Percentiles rank a stretch among this genome's conserved stretches.
Evolutionary conservation across 192 early-diverging fungal genomes (phyloP).

Genomic region (Spizellomyces sp.): DNA sequence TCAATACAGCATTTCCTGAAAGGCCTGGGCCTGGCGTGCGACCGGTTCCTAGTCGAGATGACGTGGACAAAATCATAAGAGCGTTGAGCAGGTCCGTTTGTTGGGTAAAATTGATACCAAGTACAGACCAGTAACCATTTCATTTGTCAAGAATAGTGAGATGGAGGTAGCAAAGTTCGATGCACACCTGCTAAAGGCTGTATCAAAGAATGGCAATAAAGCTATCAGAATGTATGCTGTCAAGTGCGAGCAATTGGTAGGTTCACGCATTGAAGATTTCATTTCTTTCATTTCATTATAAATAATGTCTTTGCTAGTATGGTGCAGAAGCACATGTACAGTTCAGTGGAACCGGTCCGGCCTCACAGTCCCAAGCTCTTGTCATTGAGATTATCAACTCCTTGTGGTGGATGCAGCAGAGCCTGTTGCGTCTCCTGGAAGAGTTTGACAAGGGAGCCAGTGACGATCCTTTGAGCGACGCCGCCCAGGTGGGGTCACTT

Average conservation of each 20-base stretch:
- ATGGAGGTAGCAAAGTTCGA: constrained; percentile 70
- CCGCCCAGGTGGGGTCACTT: constrained; percentile 43
- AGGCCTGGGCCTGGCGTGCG: constrained; percentile 28
- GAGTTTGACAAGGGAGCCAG: constrained; percentile 54
- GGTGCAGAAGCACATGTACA: not conserved
- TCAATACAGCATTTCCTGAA: constrained; percentile 63
- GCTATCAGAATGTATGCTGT: constrained; percentile 60
- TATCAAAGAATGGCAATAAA: constrained; percentile 59
- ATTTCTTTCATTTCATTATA: not conserved
- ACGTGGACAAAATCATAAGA: constrained; percentile 59
- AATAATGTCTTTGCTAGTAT: not conserved
- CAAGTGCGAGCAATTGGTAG: constrained; percentile 62
- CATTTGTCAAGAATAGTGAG: constrained; percentile 48
- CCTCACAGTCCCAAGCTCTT: constrained; percentile 47
- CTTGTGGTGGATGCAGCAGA: constrained; percentile 62
- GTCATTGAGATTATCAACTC: constrained; percentile 67
- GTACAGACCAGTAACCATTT: not conserved
- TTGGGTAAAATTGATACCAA: not conserved
- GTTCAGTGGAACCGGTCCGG: constrained; percentile 30
- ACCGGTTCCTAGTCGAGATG: constrained; percentile 43
- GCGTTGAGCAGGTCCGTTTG: constrained; percentile 56
- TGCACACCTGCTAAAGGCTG: constrained; percentile 44
- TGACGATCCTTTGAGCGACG: constrained; percentile 53
- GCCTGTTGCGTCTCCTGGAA: constrained; percentile 58
- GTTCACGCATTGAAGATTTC: not conserved